Evolutionary conservation across 2,329 filamentous ascomycete species (phyloP).

Genomic region (Grosmannia serpens): DNA sequence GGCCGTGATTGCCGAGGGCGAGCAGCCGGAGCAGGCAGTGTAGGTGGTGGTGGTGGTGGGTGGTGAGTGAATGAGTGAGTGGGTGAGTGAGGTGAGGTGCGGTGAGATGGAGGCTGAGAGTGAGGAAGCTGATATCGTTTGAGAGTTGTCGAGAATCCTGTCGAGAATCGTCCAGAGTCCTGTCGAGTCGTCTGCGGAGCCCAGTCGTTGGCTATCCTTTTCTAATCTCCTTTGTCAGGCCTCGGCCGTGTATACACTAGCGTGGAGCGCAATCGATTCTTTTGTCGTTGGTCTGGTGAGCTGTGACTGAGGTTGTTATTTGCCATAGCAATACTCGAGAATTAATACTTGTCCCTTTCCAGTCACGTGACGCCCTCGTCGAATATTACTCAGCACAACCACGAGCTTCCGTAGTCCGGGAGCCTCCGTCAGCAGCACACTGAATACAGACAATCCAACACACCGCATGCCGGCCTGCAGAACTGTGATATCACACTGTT

Average conservation of each 20-base stretch:
- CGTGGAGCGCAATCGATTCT: not conserved
- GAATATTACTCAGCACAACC: not conserved
- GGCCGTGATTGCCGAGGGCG: constrained; percentile 77
- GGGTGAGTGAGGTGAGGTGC: not conserved
- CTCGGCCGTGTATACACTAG: not conserved
- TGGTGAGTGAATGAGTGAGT: not conserved
- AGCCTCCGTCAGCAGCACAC: too few relatives aligned
- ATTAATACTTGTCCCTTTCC: too few relatives aligned
- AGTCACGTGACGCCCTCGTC: not conserved
- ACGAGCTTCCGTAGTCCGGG: not conserved
- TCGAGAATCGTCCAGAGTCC: too few relatives aligned
- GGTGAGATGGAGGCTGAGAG: not conserved
- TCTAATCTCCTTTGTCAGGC: not conserved
- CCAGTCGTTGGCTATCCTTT: not conserved
- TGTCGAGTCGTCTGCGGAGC: not conserved
- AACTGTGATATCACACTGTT: not conserved
- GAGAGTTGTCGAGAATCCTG: too few relatives aligned
- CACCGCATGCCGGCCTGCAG: not conserved
- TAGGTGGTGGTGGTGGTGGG: constrained; percentile 22
- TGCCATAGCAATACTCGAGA: too few relatives aligned
- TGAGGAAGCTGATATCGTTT: not conserved
- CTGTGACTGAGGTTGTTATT: not conserved
- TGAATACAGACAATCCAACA: not conserved
- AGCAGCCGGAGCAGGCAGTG: constrained; percentile 66
- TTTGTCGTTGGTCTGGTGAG: not conserved